Conservation (phyloP, 768 basidiomycete genomes). For the Sporobolomyces phaffii region DNA sequence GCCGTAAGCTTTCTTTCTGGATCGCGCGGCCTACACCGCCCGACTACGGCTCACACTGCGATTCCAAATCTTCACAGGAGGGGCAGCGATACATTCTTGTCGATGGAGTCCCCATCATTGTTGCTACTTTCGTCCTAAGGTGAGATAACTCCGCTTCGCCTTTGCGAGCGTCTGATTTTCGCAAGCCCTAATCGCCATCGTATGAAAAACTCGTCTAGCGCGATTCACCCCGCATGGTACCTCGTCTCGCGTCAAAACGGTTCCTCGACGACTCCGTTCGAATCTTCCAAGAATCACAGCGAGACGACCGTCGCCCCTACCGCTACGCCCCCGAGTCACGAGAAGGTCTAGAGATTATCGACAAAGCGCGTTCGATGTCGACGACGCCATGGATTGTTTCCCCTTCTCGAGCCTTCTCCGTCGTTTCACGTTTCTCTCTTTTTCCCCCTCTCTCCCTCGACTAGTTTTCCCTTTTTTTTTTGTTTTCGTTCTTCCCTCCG, state of each 20-base stretch:
- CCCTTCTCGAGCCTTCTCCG: no score
- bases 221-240: conserved; percentile 11
- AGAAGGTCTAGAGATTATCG: no score
- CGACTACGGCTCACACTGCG: neutral
- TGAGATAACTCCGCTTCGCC: neutral
- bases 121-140: conserved; percentile 19
- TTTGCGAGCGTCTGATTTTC: neutral
- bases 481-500: no score
- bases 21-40: neutral
- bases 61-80: conserved; percentile 11
- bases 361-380: no score
- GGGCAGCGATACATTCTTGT: conserved; percentile 8
- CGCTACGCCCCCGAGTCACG: neutral
- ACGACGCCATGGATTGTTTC: no score
- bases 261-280: neutral
- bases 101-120: conserved; percentile 14
- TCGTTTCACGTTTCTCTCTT: no score
- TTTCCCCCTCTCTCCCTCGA: no score
- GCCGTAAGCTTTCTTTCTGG: conserved; percentile 1
- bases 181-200: neutral
- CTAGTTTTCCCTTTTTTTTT: no score
- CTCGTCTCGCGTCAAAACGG: neutral
- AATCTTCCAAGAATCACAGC: neutral
- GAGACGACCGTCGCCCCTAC: conserved; percentile 3
- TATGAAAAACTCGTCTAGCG: neutral